These are phyloP conservation scores for Suillus variegatus DNA, from an alignment of 768 basidiomycete species.

Conservation along the genomic window DNA sequence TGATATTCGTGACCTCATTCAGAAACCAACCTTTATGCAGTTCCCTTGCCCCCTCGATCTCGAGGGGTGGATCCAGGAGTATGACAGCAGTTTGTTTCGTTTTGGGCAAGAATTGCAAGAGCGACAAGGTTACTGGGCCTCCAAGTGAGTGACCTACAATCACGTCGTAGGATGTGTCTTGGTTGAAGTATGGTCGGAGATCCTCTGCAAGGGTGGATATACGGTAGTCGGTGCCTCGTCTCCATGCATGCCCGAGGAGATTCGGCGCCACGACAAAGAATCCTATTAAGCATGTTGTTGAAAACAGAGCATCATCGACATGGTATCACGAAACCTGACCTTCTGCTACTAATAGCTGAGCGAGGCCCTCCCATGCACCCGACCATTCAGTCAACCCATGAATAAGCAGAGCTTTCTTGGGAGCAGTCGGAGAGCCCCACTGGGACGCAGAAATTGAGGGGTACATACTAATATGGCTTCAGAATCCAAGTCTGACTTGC, in stretches of 20 bases:
- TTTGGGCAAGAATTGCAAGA: conserved; percentile 17
- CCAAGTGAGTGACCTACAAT: conserved; percentile 23
- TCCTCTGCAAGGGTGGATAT: conserved; percentile 15
- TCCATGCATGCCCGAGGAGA: conserved; percentile 17
- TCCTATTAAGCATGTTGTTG: conserved; percentile 10
- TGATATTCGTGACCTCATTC: background rate
- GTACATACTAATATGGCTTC: background rate
- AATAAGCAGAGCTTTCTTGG: conserved; percentile 16
- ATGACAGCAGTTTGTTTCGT: conserved; percentile 8
- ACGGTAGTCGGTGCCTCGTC: conserved; percentile 12
- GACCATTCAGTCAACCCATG: conserved; percentile 19
- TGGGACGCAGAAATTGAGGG: conserved; percentile 10
- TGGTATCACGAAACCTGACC: conserved; percentile 7
- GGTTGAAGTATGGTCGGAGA: conserved; percentile 13
- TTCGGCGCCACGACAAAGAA: conserved; percentile 23
- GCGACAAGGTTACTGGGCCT: conserved; percentile 13
- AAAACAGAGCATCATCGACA: conserved; percentile 3
- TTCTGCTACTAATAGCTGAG: conserved; percentile 16
- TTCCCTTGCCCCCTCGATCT: background rate
- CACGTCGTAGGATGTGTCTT: conserved; percentile 16
- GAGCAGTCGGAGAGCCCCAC: conserved; percentile 20
- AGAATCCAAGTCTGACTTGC: background rate
- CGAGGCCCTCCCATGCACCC: conserved; percentile 19
- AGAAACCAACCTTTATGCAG: background rate
- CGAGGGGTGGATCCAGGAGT: conserved; percentile 17